phyloP scores from a whole-genome alignment of 2,329 filamentous ascomycete species.

The Fusarium euwallaceae region DNA sequence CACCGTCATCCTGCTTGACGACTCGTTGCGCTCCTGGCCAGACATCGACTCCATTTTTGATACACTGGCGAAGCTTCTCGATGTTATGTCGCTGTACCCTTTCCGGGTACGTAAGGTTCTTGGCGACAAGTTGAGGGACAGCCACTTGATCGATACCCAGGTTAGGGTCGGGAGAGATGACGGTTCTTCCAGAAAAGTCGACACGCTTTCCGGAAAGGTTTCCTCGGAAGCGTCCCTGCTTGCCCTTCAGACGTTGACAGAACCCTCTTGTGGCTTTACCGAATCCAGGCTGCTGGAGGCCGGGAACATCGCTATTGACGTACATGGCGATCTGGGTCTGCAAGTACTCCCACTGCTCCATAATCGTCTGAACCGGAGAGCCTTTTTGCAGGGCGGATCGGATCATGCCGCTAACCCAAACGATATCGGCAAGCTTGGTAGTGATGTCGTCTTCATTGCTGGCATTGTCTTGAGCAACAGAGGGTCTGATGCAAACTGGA shows the following conservation, averaged over 20 bases:
- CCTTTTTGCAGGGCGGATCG: constrained; percentile 86
- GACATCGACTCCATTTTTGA: constrained; percentile 80
- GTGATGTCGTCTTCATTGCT: constrained; percentile 98
- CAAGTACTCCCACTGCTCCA: constrained; percentile 98
- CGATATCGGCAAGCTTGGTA: constrained; percentile 95
- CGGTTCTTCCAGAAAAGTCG: constrained; percentile 96
- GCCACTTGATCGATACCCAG: constrained; percentile 94
- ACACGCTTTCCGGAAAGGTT: constrained; percentile 98
- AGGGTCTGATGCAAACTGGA: constrained; percentile 93
- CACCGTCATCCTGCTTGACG: constrained; percentile 76
- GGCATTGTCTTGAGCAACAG: constrained; percentile 90
- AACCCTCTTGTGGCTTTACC: constrained; percentile 93
- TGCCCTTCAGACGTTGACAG: constrained; percentile 95
- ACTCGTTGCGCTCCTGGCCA: constrained; percentile 93
- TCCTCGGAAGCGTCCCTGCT: constrained; percentile 96
- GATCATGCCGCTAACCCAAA: constrained; percentile 91
- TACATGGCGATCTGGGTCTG: constrained; percentile 97
- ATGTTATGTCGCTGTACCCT: constrained; percentile 88
- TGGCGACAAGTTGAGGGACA: constrained; percentile 90
- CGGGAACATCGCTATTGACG: constrained; percentile 96
- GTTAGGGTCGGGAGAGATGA: constrained; percentile 98
- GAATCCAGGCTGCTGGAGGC: constrained; percentile 87
- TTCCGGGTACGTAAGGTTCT: constrained; percentile 96
- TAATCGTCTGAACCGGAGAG: constrained; percentile 87
- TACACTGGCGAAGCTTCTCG: constrained; percentile 79